Evolutionary conservation across 1,284 basidiomycete genomes (phyloP).

Genomic region (Chalciporus sp.): DNA sequence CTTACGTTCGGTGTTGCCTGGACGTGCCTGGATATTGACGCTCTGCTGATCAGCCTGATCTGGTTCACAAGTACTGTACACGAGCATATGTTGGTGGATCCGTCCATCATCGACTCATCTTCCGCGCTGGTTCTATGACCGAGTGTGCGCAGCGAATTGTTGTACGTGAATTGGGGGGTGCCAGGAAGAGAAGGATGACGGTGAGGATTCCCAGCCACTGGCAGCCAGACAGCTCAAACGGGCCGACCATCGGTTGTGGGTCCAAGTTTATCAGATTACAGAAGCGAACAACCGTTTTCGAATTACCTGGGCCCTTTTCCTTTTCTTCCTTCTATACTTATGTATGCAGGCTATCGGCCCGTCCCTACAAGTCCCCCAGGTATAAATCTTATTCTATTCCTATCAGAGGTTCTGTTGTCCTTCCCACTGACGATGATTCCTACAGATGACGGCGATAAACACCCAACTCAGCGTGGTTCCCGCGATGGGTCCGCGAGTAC

Average conservation of each 20-base stretch:
- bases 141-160: too few species aligned
- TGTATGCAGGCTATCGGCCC: slow-evolving; percentile 15
- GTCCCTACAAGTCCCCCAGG: slow-evolving; percentile 20
- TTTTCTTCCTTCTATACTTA: not conserved
- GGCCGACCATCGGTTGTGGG: not conserved
- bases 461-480: not conserved
- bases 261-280: slow-evolving; percentile 16
- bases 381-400: slow-evolving; percentile 6
- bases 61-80: too few species aligned
- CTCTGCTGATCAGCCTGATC: too few species aligned
- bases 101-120: too few species aligned
- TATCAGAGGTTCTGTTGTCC: not conserved
- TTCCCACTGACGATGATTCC: slow-evolving; percentile 6
- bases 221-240: too few species aligned
- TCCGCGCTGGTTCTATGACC: too few species aligned
- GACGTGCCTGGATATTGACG: not conserved
- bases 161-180: too few species aligned
- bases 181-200: too few species aligned
- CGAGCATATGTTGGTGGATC: too few species aligned
- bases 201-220: too few species aligned
- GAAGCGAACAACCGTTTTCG: not conserved
- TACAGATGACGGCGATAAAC: slow-evolving; percentile 4
- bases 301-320: not conserved
- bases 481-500: not conserved
- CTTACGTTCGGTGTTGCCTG: not conserved